Evolutionary conservation across 2,329 filamentous ascomycete species (phyloP).

Genomic region (Colletotrichum sp.): DNA sequence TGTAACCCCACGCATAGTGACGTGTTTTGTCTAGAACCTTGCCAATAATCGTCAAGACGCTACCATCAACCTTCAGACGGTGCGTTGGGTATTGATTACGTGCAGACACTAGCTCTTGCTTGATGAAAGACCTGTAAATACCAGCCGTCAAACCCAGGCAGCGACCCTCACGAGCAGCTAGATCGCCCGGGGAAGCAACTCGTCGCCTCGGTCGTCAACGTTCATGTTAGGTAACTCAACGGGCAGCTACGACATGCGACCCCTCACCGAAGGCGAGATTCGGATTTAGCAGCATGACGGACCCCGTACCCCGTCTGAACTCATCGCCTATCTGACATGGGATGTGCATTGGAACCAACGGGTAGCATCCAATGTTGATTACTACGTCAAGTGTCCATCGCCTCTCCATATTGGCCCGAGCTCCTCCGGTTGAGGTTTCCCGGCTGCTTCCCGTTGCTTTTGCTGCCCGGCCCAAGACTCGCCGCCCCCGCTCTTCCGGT

Average conservation of each 20-base stretch:
- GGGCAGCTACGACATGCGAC: background rate
- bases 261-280: background rate
- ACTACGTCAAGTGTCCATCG: background rate
- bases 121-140: background rate
- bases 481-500: background rate
- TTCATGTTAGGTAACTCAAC: background rate
- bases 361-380: background rate
- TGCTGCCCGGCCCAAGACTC: background rate
- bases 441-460: background rate
- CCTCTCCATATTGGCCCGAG: background rate
- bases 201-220: background rate
- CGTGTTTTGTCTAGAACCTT: background rate
- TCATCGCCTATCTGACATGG: background rate
- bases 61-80: background rate
- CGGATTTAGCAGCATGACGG: background rate
- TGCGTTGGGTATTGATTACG: background rate
- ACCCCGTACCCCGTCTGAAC: background rate
- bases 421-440: conserved; percentile 7
- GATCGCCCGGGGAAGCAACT: background rate
- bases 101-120: background rate
- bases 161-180: background rate
- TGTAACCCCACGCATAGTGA: background rate
- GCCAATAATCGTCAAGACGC: background rate
- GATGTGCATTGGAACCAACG: background rate
- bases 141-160: background rate